phyloP scores from a whole-genome alignment of 2,329 filamentous ascomycete species.

The Escovopsis sp. region DNA sequence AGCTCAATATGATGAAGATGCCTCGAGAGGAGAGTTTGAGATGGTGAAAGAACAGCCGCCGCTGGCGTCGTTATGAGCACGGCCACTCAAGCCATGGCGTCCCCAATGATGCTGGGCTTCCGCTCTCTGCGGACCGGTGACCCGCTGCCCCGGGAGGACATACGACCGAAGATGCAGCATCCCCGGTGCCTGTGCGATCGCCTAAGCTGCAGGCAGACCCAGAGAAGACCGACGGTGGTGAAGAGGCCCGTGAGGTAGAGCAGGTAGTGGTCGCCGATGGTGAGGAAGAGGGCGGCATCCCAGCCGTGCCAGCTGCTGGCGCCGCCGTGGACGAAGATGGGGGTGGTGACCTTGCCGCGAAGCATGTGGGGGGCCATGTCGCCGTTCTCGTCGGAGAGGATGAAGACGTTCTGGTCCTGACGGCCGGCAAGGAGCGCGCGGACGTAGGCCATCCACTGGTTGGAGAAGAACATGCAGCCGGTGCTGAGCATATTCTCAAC shows the following conservation, averaged over 20 bases:
- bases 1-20: background rate
- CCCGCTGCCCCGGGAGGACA: conserved; percentile 3
- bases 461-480: conserved; percentile 14
- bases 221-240: conserved; percentile 1
- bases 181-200: conserved; percentile 2
- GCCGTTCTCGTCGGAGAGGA: conserved; percentile 8
- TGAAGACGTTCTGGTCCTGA: conserved; percentile 3
- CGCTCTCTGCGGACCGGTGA: conserved; percentile 3
- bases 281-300: conserved; percentile 10
- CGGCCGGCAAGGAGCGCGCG: conserved; percentile 4
- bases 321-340: conserved; percentile 12
- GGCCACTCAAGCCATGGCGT: background rate
- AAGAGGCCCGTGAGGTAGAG: conserved; percentile 5
- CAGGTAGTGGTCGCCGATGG: conserved; percentile 10
- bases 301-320: conserved; percentile 15
- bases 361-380: conserved; percentile 12
- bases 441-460: conserved; percentile 13
- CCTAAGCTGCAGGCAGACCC: conserved; percentile 2
- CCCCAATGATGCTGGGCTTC: conserved; percentile 4
- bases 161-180: conserved; percentile 4
- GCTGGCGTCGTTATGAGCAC: background rate
- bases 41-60: background rate
- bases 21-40: background rate
- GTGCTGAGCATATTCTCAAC: conserved; percentile 15
- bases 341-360: conserved; percentile 10